Evolutionary conservation across 495 filamentous ascomycete species (phyloP).

Genomic region (Sporormia fimetaria): DNA sequence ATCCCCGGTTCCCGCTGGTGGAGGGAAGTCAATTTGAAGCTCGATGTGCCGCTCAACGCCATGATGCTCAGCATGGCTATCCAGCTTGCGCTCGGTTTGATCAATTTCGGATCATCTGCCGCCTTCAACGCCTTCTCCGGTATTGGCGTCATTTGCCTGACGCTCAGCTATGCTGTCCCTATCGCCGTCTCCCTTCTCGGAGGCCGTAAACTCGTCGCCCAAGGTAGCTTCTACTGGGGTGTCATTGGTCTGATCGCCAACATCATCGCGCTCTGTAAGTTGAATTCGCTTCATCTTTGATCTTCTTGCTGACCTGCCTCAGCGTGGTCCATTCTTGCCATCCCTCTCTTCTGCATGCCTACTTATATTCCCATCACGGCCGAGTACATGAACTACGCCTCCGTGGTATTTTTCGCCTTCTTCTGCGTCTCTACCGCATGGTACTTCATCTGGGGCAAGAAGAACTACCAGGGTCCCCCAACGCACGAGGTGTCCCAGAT

Average conservation of each 20-base stretch:
- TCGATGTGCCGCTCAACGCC: conserved; percentile 48
- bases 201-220: conserved; percentile 37
- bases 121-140: conserved; percentile 60
- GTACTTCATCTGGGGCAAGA: conserved; percentile 61
- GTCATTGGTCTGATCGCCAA: conserved; percentile 47
- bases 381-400: conserved; percentile 47
- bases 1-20: conserved; percentile 58
- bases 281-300: background rate
- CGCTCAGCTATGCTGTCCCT: conserved; percentile 49
- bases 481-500: conserved; percentile 20
- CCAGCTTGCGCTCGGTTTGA: conserved; percentile 46
- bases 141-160: conserved; percentile 54
- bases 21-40: conserved; percentile 42
- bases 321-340: conserved; percentile 52
- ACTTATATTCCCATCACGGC: conserved; percentile 27
- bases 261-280: conserved; percentile 44
- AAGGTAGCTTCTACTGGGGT: conserved; percentile 44
- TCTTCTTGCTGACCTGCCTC: background rate
- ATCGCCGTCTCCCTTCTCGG: conserved; percentile 46
- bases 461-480: conserved; percentile 54
- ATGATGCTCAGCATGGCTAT: conserved; percentile 45
- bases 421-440: conserved; percentile 45
- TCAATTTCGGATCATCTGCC: conserved; percentile 52
- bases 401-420: conserved; percentile 53
- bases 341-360: conserved; percentile 49